phyloP scores from a whole-genome alignment of 345 rosid genomes.

The Euphorbia pulcherrima region DNA sequence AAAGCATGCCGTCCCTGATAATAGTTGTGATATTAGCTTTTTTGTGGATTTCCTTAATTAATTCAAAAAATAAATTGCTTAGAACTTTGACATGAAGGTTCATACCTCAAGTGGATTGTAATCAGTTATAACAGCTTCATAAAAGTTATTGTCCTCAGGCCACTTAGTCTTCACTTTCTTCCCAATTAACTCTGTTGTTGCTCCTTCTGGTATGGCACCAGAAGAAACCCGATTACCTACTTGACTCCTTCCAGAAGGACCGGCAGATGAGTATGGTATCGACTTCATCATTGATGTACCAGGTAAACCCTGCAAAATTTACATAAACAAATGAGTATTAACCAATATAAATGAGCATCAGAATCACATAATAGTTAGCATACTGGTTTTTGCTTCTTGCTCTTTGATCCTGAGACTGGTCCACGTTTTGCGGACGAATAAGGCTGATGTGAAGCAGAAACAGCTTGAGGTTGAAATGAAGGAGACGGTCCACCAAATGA shows the following conservation, averaged over 20 bases:
- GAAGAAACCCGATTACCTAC: conserved; percentile 50
- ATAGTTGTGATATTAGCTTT: conserved; percentile 3
- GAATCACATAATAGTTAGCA: conserved; percentile 27
- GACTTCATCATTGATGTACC: conserved; percentile 63
- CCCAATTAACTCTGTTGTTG: conserved; percentile 50
- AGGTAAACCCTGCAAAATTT: conserved; percentile 48
- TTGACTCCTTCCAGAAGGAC: conserved; percentile 58
- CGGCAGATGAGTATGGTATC: conserved; percentile 45
- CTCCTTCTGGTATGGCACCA: conserved; percentile 43
- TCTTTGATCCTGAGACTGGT: conserved; percentile 47
- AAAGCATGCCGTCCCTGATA: conserved; percentile 74
- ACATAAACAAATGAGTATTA: conserved; percentile 5
- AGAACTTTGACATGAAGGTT: conserved; percentile 16
- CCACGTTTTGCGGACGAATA: conserved; percentile 63
- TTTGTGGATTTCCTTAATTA: too few relatives aligned
- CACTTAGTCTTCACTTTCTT: conserved; percentile 75
- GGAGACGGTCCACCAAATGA: conserved; percentile 56
- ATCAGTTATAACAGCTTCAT: conserved; percentile 77
- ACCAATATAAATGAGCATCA: background rate
- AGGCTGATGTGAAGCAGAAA: conserved; percentile 50
- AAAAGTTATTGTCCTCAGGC: conserved; percentile 94
- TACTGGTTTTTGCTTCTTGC: conserved; percentile 75
- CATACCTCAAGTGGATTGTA: conserved; percentile 57
- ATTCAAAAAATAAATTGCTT: too few relatives aligned
- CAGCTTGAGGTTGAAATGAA: conserved; percentile 55